Conservation (phyloP, 495 filamentous ascomycete species). For the Trichoderma orchidacearum region DNA sequence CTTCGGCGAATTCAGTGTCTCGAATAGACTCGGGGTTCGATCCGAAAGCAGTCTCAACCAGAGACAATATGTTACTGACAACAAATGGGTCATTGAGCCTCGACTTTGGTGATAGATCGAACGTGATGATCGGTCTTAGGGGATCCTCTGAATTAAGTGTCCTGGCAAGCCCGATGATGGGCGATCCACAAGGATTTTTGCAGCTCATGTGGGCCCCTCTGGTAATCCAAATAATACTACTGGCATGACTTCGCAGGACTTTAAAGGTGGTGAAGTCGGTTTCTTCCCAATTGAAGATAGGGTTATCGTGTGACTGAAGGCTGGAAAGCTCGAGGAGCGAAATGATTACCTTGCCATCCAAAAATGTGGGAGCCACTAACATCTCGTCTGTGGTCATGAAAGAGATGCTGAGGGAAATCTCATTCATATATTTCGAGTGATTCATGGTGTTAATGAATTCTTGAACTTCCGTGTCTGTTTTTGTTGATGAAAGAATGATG, state of each 20-base stretch:
- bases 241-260: slow-evolving; percentile 4
- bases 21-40: background rate
- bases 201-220: slow-evolving; percentile 10
- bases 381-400: background rate
- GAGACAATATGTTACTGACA: slow-evolving; percentile 26
- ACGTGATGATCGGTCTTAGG: slow-evolving; percentile 10
- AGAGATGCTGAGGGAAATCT: background rate
- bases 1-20: slow-evolving; percentile 16
- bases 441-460: background rate
- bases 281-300: slow-evolving; percentile 13
- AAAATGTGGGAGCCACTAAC: background rate
- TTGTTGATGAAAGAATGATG: background rate
- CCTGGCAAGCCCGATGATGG: slow-evolving; percentile 11
- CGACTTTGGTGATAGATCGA: slow-evolving; percentile 9
- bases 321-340: slow-evolving; percentile 11
- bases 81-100: background rate
- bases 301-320: background rate
- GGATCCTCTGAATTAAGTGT: slow-evolving; percentile 17
- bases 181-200: slow-evolving; percentile 7
- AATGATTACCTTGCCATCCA: slow-evolving; percentile 5
- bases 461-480: background rate
- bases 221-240: slow-evolving; percentile 15
- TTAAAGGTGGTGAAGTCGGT: slow-evolving; percentile 9
- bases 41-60: slow-evolving; percentile 40
- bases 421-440: background rate